Conservation (phyloP, 495 filamentous ascomycete species). For the Xylaria palmicola region DNA sequence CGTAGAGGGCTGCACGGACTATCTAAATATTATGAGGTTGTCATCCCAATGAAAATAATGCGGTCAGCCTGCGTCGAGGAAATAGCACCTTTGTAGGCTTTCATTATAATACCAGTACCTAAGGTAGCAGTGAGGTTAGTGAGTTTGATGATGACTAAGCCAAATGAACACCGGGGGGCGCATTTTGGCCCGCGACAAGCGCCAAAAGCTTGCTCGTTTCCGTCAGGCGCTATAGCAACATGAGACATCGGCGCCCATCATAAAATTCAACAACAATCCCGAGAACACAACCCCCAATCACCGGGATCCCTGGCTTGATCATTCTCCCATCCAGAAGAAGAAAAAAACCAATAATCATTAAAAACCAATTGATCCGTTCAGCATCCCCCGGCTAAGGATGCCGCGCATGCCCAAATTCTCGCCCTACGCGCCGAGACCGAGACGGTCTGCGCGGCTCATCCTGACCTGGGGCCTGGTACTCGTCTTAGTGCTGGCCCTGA, state of each 20-base stretch:
- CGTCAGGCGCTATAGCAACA: too few relatives aligned
- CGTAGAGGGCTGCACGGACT: too few relatives aligned
- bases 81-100: too few relatives aligned
- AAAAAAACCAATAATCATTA: background rate
- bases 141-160: slow-evolving; percentile 6
- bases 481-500: slow-evolving; percentile 24
- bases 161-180: background rate
- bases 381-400: background rate
- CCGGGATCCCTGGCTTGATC: too few relatives aligned
- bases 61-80: too few relatives aligned
- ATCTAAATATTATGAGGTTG: too few relatives aligned
- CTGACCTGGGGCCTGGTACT: slow-evolving; percentile 29
- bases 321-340: background rate
- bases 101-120: too few relatives aligned
- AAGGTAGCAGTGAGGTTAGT: too few relatives aligned
- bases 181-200: background rate
- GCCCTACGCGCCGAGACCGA: slow-evolving; percentile 28
- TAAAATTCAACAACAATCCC: background rate
- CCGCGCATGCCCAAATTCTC: slow-evolving; percentile 21
- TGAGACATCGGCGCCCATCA: background rate
- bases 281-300: background rate
- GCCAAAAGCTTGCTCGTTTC: background rate
- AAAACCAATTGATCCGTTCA: background rate
- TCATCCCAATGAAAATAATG: too few relatives aligned
- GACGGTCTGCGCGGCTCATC: slow-evolving; percentile 29